These are phyloP conservation scores for Candida tallmaniae DNA, from an alignment of 805 yeast species.

Conservation along the genomic window DNA sequence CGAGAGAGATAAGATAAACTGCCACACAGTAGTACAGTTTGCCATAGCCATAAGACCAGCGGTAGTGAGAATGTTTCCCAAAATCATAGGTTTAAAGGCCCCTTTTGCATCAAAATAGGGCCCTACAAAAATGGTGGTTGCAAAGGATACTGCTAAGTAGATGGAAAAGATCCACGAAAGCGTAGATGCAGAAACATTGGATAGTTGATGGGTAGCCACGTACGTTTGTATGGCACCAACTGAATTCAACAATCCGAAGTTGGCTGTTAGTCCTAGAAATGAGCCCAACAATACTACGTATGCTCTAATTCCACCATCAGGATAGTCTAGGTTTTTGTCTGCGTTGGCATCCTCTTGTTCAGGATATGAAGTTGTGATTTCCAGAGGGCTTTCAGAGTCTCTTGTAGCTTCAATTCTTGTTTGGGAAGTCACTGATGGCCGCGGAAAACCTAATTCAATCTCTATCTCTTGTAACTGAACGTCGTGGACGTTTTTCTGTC, in stretches of 20 bases:
- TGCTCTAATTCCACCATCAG: slow-evolving; percentile 25
- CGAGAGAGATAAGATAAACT: slow-evolving; percentile 50
- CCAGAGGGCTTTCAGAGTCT: too few species aligned
- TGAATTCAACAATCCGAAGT: slow-evolving; percentile 30
- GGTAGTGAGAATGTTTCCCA: slow-evolving; percentile 40
- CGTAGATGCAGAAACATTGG: slow-evolving; percentile 22
- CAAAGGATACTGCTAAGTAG: slow-evolving; percentile 27
- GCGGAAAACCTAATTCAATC: too few species aligned
- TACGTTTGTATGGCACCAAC: slow-evolving; percentile 39
- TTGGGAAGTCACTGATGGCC: too few species aligned
- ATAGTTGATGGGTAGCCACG: slow-evolving; percentile 33
- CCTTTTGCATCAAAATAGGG: slow-evolving; percentile 63
- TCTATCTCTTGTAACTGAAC: too few species aligned
- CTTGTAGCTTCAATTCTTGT: too few species aligned
- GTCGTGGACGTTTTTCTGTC: too few species aligned
- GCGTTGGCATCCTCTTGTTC: neutral
- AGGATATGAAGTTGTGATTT: too few species aligned
- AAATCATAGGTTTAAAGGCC: slow-evolving; percentile 40
- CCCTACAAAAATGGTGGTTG: slow-evolving; percentile 41
- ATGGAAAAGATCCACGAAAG: slow-evolving; percentile 40
- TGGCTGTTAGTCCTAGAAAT: slow-evolving; percentile 21
- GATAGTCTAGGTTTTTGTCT: slow-evolving; percentile 8
- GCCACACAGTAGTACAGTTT: slow-evolving; percentile 47
- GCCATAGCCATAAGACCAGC: slow-evolving; percentile 55
- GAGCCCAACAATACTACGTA: slow-evolving; percentile 21